Evolutionary conservation across 2,329 filamentous ascomycete species (phyloP).

Genomic region (Penicillium verrucosum): DNA sequence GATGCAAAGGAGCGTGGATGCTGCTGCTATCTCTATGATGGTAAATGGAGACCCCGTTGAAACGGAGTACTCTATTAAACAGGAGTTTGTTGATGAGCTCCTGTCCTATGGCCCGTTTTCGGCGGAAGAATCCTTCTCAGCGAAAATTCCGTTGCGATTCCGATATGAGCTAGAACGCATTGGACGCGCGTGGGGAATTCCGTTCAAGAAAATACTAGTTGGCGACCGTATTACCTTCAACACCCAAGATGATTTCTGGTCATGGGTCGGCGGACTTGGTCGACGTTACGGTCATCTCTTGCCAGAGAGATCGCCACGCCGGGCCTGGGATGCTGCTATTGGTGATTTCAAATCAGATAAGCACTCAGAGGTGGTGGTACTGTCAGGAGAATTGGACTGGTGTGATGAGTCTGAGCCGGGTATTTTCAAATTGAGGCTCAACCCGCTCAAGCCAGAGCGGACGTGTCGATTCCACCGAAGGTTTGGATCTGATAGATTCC

Average conservation of each 20-base stretch:
- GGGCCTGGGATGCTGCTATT: slow-evolving; percentile 36
- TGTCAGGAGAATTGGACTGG: slow-evolving; percentile 44
- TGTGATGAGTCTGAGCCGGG: slow-evolving; percentile 30
- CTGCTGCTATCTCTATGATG: slow-evolving; percentile 3
- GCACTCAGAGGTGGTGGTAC: slow-evolving; percentile 38
- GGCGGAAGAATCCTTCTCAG: slow-evolving; percentile 22
- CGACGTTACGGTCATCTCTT: slow-evolving; percentile 23
- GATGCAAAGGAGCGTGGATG: slow-evolving; percentile 13
- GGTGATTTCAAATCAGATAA: slow-evolving; percentile 32
- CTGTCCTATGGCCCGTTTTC: slow-evolving; percentile 38
- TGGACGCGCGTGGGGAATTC: slow-evolving; percentile 28
- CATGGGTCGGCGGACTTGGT: slow-evolving; percentile 28
- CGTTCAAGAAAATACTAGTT: slow-evolving; percentile 29
- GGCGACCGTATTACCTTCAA: slow-evolving; percentile 23
- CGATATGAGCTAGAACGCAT: slow-evolving; percentile 41
- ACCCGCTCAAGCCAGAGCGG: slow-evolving; percentile 41
- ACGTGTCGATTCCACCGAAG: slow-evolving; percentile 47
- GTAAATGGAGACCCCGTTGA: slow-evolving; percentile 1
- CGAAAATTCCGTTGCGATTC: slow-evolving; percentile 32
- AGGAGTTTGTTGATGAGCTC: slow-evolving; percentile 30
- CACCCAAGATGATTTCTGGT: slow-evolving; percentile 34
- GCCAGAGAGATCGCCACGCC: slow-evolving; percentile 31
- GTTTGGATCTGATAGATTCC: slow-evolving; percentile 48
- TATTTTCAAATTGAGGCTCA: slow-evolving; percentile 40
- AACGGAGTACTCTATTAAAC: slow-evolving; percentile 13